A percentile compares a stretch with the other conserved stretches of the same genome.
Evolutionary conservation across 306 rosid species (phyloP).

Genomic region (Dryas alaskensis): DNA sequence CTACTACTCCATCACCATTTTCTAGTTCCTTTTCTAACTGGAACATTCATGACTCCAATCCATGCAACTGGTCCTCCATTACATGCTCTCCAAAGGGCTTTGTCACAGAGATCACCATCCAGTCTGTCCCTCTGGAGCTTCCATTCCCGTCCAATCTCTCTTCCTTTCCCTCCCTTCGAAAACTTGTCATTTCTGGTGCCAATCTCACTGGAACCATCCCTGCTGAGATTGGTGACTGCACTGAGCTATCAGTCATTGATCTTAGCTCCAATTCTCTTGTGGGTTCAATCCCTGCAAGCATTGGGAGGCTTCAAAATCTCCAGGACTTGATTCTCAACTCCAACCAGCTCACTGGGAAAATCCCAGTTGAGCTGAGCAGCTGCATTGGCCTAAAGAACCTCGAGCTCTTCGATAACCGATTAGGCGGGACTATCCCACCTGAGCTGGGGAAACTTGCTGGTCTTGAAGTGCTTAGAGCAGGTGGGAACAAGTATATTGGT

Average conservation of each 20-base stretch:
- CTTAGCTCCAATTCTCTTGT: conserved; percentile 66
- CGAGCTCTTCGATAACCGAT: conserved; percentile 57
- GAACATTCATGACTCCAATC: conserved; percentile 60
- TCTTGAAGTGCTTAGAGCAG: conserved; percentile 69
- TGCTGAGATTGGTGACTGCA: conserved; percentile 49
- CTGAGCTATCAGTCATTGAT: conserved; percentile 47
- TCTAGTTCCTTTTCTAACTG: conserved; percentile 50
- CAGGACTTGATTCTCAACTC: conserved; percentile 63
- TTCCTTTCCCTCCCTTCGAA: conserved; percentile 48
- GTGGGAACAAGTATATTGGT: conserved; percentile 70
- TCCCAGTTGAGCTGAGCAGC: conserved; percentile 57
- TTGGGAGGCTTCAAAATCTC: conserved; percentile 55
- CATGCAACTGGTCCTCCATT: conserved; percentile 90
- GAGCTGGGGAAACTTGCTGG: conserved; percentile 50
- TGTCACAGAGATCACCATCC: conserved; percentile 63
- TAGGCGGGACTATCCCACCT: conserved; percentile 50
- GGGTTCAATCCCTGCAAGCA: conserved; percentile 60
- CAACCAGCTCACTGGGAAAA: conserved; percentile 67
- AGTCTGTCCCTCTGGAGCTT: conserved; percentile 62
- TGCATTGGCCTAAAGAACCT: conserved; percentile 50
- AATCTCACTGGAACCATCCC: conserved; percentile 77
- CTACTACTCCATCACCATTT: conserved; percentile 37
- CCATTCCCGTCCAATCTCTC: conserved; percentile 68
- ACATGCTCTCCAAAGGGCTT: conserved; percentile 60
- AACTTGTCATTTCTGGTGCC: conserved; percentile 67